Percentiles rank a stretch among this genome's conserved stretches.
phyloP scores from a whole-genome alignment of 2,329 filamentous ascomycete species.

The Mollisia scopiformis region DNA sequence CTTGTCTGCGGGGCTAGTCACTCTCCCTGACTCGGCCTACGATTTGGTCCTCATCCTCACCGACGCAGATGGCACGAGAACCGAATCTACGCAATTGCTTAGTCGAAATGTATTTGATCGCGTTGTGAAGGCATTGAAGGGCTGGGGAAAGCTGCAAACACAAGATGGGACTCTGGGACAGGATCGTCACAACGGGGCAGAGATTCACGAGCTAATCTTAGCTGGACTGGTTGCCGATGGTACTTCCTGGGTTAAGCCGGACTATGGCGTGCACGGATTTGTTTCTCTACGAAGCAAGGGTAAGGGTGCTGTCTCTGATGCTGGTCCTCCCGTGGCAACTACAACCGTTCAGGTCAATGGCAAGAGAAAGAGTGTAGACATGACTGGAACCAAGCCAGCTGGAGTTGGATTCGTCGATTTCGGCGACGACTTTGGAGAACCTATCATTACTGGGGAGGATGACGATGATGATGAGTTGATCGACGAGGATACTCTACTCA shows the following conservation, averaged over 20 bases:
- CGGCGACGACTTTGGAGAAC: conserved; percentile 62
- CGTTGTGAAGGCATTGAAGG: conserved; percentile 71
- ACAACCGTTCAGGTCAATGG: conserved; percentile 34
- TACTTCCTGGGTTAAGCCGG: conserved; percentile 75
- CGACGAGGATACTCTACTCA: conserved; percentile 86
- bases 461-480: conserved; percentile 81
- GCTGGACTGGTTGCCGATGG: conserved; percentile 71
- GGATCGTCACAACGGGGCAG: conserved; percentile 43
- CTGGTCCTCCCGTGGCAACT: conserved; percentile 37
- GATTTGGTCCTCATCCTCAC: conserved; percentile 83
- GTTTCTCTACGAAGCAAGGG: conserved; percentile 62
- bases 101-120: conserved; percentile 67
- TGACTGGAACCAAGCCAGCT: conserved; percentile 41
- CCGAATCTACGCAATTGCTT: conserved; percentile 68
- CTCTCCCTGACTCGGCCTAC: conserved; percentile 77
- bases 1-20: conserved; percentile 77
- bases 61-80: conserved; percentile 68
- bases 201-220: conserved; percentile 79
- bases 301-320: conserved; percentile 42
- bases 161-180: conserved; percentile 66
- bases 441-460: conserved; percentile 52
- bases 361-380: conserved; percentile 33
- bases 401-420: conserved; percentile 72
- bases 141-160: conserved; percentile 67
- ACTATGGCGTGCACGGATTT: conserved; percentile 43